These are phyloP conservation scores for Fusarium guadeloupense DNA, from an alignment of 2,329 filamentous ascomycete genomes.

Conservation along the genomic window DNA sequence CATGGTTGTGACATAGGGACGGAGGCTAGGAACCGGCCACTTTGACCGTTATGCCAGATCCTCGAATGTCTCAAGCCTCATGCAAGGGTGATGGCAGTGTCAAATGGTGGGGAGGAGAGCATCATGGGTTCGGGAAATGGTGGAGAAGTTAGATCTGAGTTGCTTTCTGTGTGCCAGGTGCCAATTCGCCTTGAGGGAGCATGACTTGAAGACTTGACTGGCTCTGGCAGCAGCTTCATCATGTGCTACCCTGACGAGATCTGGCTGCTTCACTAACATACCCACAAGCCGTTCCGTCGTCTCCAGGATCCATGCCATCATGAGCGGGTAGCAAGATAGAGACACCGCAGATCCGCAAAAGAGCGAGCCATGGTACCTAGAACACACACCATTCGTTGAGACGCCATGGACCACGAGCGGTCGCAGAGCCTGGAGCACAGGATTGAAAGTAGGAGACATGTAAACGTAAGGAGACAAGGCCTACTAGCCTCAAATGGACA, in stretches of 20 bases:
- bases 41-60: conserved; percentile 46
- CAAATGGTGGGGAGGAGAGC: conserved; percentile 34
- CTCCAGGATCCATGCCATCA: conserved; percentile 27
- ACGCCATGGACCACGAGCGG: conserved; percentile 14
- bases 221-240: conserved; percentile 26
- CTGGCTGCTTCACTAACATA: conserved; percentile 19
- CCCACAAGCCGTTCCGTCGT: conserved; percentile 24
- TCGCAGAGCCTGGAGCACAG: conserved; percentile 2
- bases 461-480: conserved; percentile 12
- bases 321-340: conserved; percentile 21
- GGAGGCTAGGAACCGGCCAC: conserved; percentile 32
- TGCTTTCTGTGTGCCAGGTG: conserved; percentile 19
- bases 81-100: conserved; percentile 44
- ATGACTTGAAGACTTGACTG: conserved; percentile 29
- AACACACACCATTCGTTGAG: conserved; percentile 22
- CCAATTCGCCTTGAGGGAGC: conserved; percentile 17
- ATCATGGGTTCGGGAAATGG: conserved; percentile 40
- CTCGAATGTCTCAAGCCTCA: conserved; percentile 41
- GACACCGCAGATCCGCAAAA: conserved; percentile 18
- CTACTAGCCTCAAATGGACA: conserved; percentile 11
- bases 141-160: conserved; percentile 38
- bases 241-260: conserved; percentile 22
- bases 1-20: conserved; percentile 28
- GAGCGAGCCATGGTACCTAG: conserved; percentile 2
- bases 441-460: conserved; percentile 14